Evolutionary conservation across 768 basidiomycete species (phyloP).

Genomic region (Kwoniella newhampshirensis): DNA sequence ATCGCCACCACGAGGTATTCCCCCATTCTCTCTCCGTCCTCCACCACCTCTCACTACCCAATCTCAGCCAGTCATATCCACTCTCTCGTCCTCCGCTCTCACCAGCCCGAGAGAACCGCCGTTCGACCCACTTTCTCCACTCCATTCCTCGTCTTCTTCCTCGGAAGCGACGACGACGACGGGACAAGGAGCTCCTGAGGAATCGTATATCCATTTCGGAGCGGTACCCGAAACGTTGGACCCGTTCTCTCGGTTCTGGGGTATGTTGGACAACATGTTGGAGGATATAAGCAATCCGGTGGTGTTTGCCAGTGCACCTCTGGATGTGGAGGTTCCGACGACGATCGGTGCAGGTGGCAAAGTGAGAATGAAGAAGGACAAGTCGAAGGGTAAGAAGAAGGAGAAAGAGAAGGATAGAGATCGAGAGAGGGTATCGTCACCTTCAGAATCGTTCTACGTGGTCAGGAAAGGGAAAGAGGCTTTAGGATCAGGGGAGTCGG

Average conservation of each 20-base stretch:
- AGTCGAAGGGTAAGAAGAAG: slow-evolving; percentile 6
- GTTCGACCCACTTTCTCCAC: slow-evolving; percentile 16
- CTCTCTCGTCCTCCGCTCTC: slow-evolving; percentile 2
- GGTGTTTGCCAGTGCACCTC: slow-evolving; percentile 43
- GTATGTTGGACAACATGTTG: slow-evolving; percentile 48
- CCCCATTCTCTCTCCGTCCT: slow-evolving; percentile 38
- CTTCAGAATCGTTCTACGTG: slow-evolving; percentile 34
- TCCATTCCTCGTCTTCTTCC: slow-evolving; percentile 36
- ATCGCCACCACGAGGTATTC: slow-evolving; percentile 14
- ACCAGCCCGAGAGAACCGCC: background rate
- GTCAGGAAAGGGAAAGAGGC: slow-evolving; percentile 10
- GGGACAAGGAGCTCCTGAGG: slow-evolving; percentile 14
- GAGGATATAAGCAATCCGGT: slow-evolving; percentile 49
- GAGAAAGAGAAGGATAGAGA: slow-evolving; percentile 10
- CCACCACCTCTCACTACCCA: slow-evolving; percentile 1
- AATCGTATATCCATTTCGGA: slow-evolving; percentile 36
- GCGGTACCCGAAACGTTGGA: slow-evolving; percentile 37
- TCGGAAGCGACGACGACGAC: slow-evolving; percentile 14
- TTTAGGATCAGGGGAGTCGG: background rate
- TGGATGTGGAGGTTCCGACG: slow-evolving; percentile 17
- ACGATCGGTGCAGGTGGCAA: slow-evolving; percentile 2
- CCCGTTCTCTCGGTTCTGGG: slow-evolving; percentile 52
- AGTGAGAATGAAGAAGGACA: background rate
- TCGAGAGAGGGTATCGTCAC: slow-evolving; percentile 17
- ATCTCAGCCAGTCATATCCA: background rate